Evolutionary conservation across 2,329 filamentous ascomycete genomes (phyloP).

Genomic region (Trichoderma brevicompactum): DNA sequence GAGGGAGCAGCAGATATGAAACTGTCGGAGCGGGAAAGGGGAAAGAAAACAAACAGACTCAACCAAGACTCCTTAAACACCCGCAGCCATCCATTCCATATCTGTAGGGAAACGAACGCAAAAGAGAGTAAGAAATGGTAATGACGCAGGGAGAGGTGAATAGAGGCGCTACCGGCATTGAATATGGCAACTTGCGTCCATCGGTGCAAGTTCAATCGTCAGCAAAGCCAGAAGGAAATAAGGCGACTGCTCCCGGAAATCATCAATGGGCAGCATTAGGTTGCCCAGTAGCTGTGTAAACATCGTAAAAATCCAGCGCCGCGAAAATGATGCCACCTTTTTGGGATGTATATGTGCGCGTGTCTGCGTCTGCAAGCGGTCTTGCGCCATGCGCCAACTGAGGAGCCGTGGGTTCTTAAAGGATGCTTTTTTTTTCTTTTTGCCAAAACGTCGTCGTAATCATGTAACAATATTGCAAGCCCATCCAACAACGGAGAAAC

Average conservation of each 20-base stretch:
- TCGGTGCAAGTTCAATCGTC: constrained; percentile 1
- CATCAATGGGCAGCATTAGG: constrained; percentile 16
- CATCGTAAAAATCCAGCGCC: constrained; percentile 42
- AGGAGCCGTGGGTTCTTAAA: constrained; percentile 40
- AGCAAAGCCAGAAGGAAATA: constrained; percentile 9
- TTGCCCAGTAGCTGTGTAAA: constrained; percentile 22
- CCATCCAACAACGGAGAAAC: constrained; percentile 26
- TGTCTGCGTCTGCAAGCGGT: constrained; percentile 41
- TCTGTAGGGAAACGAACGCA: constrained; percentile 27
- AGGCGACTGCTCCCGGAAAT: background rate
- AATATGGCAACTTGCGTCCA: constrained; percentile 4
- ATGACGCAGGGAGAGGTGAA: constrained; percentile 12
- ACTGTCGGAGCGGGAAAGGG: constrained; percentile 6
- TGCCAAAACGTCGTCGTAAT: constrained; percentile 40
- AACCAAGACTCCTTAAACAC: constrained; percentile 34
- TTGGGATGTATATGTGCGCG: constrained; percentile 27
- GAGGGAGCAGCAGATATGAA: constrained; percentile 15
- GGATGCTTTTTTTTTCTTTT: constrained; percentile 35
- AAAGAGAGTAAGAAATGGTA: constrained; percentile 21
- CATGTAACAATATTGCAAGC: constrained; percentile 38
- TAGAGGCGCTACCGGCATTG: background rate
- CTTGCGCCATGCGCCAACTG: constrained; percentile 48
- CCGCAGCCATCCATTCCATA: constrained; percentile 28
- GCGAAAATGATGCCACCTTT: constrained; percentile 45
- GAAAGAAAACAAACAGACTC: background rate